Percentiles rank a stretch among this genome's conserved stretches.
Conservation (phyloP, 1,139 yeast genomes). For the Scheffersomyces parashehatae region DNA sequence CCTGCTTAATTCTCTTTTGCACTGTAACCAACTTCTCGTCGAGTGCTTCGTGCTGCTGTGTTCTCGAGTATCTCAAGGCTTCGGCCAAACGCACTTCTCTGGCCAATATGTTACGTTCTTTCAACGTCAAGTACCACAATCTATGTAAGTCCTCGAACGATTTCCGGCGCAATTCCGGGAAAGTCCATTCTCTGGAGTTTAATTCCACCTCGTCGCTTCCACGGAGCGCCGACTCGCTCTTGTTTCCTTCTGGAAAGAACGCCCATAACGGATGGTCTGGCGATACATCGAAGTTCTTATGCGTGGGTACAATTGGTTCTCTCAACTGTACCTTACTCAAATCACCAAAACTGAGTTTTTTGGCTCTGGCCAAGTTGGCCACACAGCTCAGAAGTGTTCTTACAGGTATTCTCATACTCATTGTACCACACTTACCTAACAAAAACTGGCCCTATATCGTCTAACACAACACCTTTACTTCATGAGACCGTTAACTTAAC, state of each 20-base stretch:
- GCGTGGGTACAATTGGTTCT: constrained; percentile 86
- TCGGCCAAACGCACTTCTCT: constrained; percentile 64
- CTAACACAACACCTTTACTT: too few relatives aligned
- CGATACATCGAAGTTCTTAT: constrained; percentile 65
- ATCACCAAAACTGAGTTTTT: constrained; percentile 30
- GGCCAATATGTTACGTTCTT: constrained; percentile 76
- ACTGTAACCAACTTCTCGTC: constrained; percentile 39
- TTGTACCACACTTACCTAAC: too few relatives aligned
- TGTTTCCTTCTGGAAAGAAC: constrained; percentile 64
- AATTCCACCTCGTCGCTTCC: constrained; percentile 55
- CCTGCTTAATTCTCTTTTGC: constrained; percentile 73
- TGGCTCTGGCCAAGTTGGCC: constrained; percentile 20
- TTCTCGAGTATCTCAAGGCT: constrained; percentile 27
- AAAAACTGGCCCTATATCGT: too few relatives aligned
- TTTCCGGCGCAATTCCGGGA: constrained; percentile 86
- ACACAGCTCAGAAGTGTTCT: constrained; percentile 22
- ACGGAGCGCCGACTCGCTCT: constrained; percentile 56
- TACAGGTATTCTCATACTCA: neutral
- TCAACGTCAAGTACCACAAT: constrained; percentile 84
- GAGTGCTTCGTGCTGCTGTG: constrained; percentile 27
- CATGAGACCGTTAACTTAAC: too few relatives aligned
- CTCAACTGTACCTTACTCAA: constrained; percentile 50
- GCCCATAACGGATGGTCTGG: constrained; percentile 96
- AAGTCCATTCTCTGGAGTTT: constrained; percentile 78
- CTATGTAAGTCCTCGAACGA: constrained; percentile 89